A percentile compares a stretch with the other conserved stretches of the same genome.
phyloP scores from a whole-genome alignment of 176 grass and related monocot genomes.

The Ensete glaucum region DNA sequence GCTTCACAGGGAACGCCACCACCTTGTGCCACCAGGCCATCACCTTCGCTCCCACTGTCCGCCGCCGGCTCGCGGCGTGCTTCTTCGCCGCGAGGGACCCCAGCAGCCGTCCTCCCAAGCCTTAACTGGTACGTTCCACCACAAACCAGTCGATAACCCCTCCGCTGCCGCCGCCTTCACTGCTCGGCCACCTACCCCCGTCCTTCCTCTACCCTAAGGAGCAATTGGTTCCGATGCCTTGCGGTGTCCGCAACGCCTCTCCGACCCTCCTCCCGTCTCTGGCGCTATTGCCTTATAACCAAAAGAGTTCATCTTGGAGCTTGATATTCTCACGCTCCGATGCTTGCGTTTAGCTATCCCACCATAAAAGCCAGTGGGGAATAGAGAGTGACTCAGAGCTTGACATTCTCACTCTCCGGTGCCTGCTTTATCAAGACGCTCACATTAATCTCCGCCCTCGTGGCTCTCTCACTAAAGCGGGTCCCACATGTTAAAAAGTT shows the following conservation, averaged over 20 bases:
- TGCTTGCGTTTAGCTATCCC: too few relatives aligned
- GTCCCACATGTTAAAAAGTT: background rate
- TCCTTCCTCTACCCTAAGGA: too few relatives aligned
- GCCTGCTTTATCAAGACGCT: background rate
- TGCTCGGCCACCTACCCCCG: too few relatives aligned
- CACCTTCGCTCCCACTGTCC: background rate
- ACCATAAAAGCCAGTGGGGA: too few relatives aligned
- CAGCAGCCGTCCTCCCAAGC: background rate
- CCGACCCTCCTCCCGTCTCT: conserved; percentile 9
- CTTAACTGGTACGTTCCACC: background rate
- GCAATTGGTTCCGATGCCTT: conserved; percentile 21
- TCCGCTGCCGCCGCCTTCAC: background rate
- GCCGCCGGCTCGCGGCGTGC: conserved; percentile 7
- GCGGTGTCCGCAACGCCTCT: conserved; percentile 26
- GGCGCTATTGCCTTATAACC: background rate
- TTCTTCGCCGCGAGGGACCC: background rate
- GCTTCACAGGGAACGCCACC: conserved; percentile 35
- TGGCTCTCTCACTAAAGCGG: background rate
- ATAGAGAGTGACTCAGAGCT: background rate
- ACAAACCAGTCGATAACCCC: conserved; percentile 19
- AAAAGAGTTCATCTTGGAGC: background rate
- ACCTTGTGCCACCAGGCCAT: conserved; percentile 58
- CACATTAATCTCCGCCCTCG: background rate
- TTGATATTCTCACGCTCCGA: background rate
- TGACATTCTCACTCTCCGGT: background rate